These are phyloP conservation scores for Wilhelminamyces savonicus DNA, from an alignment of 805 yeast species.

Conservation along the genomic window DNA sequence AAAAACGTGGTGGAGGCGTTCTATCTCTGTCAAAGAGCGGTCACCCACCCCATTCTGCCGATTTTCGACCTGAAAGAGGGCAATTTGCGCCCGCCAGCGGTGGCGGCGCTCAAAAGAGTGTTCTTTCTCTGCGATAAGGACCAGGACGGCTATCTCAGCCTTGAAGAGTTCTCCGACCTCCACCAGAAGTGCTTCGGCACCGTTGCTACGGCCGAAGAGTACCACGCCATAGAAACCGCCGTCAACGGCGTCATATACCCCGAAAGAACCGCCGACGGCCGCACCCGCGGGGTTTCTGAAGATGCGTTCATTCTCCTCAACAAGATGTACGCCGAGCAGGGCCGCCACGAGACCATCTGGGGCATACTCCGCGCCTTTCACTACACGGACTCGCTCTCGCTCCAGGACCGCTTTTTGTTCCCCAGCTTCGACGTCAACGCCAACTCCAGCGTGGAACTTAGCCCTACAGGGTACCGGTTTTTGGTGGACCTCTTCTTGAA, in stretches of 20 bases:
- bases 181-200: slow-evolving; percentile 74
- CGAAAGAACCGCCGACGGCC: slow-evolving; percentile 12
- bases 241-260: slow-evolving; percentile 27
- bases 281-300: slow-evolving; percentile 53
- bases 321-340: slow-evolving; percentile 79
- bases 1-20: slow-evolving; percentile 87
- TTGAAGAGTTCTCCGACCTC: slow-evolving; percentile 59
- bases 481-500: slow-evolving; percentile 82
- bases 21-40: slow-evolving; percentile 88
- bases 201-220: slow-evolving; percentile 22
- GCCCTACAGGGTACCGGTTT: slow-evolving; percentile 89
- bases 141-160: slow-evolving; percentile 79
- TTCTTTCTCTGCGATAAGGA: slow-evolving; percentile 84
- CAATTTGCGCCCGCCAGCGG: slow-evolving; percentile 68
- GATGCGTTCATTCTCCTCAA: slow-evolving; percentile 75
- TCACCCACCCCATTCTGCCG: slow-evolving; percentile 90
- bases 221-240: slow-evolving; percentile 31
- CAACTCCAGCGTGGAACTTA: slow-evolving; percentile 78
- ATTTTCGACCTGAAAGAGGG: slow-evolving; percentile 89
- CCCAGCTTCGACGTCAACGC: slow-evolving; percentile 74
- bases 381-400: slow-evolving; percentile 86
- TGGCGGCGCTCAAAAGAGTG: slow-evolving; percentile 69
- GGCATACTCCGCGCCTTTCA: slow-evolving; percentile 83
- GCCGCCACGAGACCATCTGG: slow-evolving; percentile 97
- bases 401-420: slow-evolving; percentile 70